A percentile compares a stretch with the other conserved stretches of the same genome.
These are phyloP conservation scores for Blechomonas ayalai DNA, from an alignment of 208 protist genomes.

Conservation along the genomic window DNA sequence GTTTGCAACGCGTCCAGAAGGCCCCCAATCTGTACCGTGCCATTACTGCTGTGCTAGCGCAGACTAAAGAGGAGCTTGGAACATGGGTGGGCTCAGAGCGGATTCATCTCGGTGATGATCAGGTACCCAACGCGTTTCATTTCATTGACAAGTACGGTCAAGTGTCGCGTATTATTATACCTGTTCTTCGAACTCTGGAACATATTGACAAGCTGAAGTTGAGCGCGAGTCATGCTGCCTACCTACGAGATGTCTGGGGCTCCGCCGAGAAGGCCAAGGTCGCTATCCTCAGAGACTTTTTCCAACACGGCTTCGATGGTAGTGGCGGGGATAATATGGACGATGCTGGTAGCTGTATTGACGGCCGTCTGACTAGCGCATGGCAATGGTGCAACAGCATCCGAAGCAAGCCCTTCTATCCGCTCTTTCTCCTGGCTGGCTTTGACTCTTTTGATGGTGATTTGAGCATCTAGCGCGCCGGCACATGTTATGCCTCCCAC, in stretches of 20 bases:
- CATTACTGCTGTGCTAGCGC: constrained; percentile 78
- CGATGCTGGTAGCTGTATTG: constrained; percentile 96
- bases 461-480: constrained; percentile 57
- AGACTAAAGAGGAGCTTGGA: constrained; percentile 85
- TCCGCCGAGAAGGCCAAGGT: constrained; percentile 46
- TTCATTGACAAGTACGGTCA: constrained; percentile 99
- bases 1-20: constrained; percentile 93
- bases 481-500: background rate
- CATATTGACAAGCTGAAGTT: constrained; percentile 71
- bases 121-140: constrained; percentile 97
- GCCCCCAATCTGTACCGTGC: constrained; percentile 76
- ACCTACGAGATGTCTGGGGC: constrained; percentile 81
- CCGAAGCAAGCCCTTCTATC: constrained; percentile 93
- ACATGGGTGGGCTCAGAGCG: constrained; percentile 88
- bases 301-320: constrained; percentile 94
- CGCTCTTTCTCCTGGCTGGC: constrained; percentile 93
- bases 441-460: constrained; percentile 97
- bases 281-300: constrained; percentile 94
- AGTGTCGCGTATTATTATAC: constrained; percentile 94
- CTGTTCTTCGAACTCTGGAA: constrained; percentile 86
- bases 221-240: constrained; percentile 43
- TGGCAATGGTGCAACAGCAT: constrained; percentile 98
- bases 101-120: constrained; percentile 96
- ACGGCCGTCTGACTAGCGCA: constrained; percentile 95
- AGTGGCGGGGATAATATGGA: constrained; percentile 96